Conservation (phyloP, 2,329 filamentous ascomycete species). For the Verticillium tricorpus region DNA sequence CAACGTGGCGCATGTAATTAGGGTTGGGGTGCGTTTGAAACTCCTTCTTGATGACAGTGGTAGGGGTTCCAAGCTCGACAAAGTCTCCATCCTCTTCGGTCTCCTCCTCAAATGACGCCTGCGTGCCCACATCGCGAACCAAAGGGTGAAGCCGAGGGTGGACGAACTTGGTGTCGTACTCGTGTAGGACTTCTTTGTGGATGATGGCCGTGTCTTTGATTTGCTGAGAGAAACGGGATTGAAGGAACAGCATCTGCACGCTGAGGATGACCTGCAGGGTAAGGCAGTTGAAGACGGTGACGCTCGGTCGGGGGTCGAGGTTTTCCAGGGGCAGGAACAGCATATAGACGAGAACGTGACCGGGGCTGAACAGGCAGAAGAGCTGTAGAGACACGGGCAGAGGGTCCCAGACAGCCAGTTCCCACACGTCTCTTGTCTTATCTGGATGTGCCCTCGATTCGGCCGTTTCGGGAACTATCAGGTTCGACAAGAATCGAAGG, state of each 20-base stretch:
- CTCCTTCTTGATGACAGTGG: slow-evolving; percentile 63
- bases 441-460: slow-evolving; percentile 81
- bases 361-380: slow-evolving; percentile 88
- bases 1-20: slow-evolving; percentile 68
- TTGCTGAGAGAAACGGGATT: slow-evolving; percentile 74
- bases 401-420: slow-evolving; percentile 90
- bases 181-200: slow-evolving; percentile 86
- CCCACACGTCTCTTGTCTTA: slow-evolving; percentile 84
- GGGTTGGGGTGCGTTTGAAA: slow-evolving; percentile 83
- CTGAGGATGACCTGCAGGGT: slow-evolving; percentile 72
- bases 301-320: slow-evolving; percentile 75
- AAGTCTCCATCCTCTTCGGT: slow-evolving; percentile 28
- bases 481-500: slow-evolving; percentile 65
- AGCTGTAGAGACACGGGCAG: slow-evolving; percentile 76
- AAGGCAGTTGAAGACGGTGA: slow-evolving; percentile 81
- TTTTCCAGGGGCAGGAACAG: slow-evolving; percentile 75
- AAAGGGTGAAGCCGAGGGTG: slow-evolving; percentile 81
- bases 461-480: slow-evolving; percentile 66
- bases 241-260: slow-evolving; percentile 68
- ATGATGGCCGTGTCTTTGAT: slow-evolving; percentile 79
- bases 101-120: slow-evolving; percentile 55
- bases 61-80: slow-evolving; percentile 48
- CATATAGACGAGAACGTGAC: slow-evolving; percentile 87
- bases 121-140: slow-evolving; percentile 73
- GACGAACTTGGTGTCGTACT: slow-evolving; percentile 95